Evolutionary conservation across 2,329 filamentous ascomycete genomes (phyloP).

Genomic region (Thielaviopsis populi): DNA sequence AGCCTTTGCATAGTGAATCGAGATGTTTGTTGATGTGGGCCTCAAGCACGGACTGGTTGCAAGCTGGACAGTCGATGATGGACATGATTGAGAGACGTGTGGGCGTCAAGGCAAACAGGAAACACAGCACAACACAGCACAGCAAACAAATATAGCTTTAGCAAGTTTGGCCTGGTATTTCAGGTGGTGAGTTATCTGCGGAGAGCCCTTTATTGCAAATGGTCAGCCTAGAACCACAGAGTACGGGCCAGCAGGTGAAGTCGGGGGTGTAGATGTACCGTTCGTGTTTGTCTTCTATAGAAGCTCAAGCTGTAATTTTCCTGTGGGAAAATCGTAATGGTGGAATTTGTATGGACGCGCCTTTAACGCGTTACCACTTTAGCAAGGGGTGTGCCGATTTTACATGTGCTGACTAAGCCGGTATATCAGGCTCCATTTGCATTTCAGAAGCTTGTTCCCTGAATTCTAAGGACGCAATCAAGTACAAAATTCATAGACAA

Average conservation of each 20-base stretch:
- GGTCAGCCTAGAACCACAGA: too few species aligned
- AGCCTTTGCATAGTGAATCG: conserved; percentile 63
- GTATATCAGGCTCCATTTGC: too few species aligned
- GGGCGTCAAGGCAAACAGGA: not conserved
- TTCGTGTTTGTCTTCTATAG: too few species aligned
- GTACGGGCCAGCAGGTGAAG: too few species aligned
- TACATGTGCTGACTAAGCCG: not conserved
- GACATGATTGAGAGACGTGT: conserved; percentile 1
- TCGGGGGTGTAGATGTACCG: too few species aligned
- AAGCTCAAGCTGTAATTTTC: not conserved
- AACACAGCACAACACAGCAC: not conserved
- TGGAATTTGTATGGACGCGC: not conserved
- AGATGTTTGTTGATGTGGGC: conserved; percentile 78
- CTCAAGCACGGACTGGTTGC: conserved; percentile 55
- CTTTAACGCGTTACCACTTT: not conserved
- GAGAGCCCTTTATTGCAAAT: too few species aligned
- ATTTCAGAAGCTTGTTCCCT: not conserved
- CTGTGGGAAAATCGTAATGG: not conserved
- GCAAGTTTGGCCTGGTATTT: too few species aligned
- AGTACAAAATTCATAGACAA: too few species aligned
- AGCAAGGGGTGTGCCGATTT: not conserved
- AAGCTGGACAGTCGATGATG: conserved; percentile 65
- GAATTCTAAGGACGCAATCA: not conserved
- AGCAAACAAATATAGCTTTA: not conserved
- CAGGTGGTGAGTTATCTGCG: too few species aligned